Evolutionary conservation across 2,329 filamentous ascomycete species (phyloP).

Genomic region (Aspergillus nomiae): DNA sequence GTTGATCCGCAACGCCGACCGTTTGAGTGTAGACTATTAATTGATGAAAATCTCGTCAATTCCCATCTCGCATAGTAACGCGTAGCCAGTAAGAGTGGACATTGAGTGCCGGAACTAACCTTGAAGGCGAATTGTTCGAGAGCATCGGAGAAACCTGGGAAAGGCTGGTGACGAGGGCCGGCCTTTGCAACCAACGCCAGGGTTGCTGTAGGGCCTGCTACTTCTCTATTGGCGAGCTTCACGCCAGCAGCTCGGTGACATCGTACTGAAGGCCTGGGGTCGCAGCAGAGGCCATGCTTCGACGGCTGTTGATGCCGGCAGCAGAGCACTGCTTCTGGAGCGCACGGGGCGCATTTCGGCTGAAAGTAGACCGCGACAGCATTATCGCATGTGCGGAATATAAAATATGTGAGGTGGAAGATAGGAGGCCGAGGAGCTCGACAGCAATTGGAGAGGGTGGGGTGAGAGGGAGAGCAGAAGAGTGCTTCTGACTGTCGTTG

Average conservation of each 20-base stretch:
- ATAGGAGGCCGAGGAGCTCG: slow-evolving; percentile 40
- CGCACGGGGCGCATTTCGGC: slow-evolving; percentile 65
- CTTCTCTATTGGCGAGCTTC: slow-evolving; percentile 90
- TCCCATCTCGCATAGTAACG: not conserved
- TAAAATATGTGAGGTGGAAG: slow-evolving; percentile 47
- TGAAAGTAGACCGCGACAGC: slow-evolving; percentile 68
- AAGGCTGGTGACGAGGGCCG: slow-evolving; percentile 87
- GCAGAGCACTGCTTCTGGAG: slow-evolving; percentile 63
- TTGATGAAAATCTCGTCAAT: slow-evolving; percentile 22
- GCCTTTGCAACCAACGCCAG: slow-evolving; percentile 91
- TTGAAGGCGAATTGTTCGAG: slow-evolving; percentile 97
- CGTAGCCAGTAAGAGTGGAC: slow-evolving; percentile 9
- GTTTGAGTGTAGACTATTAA: slow-evolving; percentile 76
- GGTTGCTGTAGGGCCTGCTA: slow-evolving; percentile 84
- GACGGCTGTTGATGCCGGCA: slow-evolving; percentile 52
- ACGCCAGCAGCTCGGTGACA: slow-evolving; percentile 81
- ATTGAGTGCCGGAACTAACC: slow-evolving; percentile 56
- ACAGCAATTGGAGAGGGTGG: slow-evolving; percentile 36
- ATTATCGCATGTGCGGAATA: slow-evolving; percentile 61
- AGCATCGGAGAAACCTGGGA: slow-evolving; percentile 85
- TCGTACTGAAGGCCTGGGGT: slow-evolving; percentile 84
- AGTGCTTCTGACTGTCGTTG: slow-evolving; percentile 32
- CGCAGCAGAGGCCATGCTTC: slow-evolving; percentile 65
- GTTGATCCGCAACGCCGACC: slow-evolving; percentile 88
- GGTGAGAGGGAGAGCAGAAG: slow-evolving; percentile 29